Evolutionary conservation across 106 monocot genomes (phyloP).

Genomic region (Narthecium ossifragum): DNA sequence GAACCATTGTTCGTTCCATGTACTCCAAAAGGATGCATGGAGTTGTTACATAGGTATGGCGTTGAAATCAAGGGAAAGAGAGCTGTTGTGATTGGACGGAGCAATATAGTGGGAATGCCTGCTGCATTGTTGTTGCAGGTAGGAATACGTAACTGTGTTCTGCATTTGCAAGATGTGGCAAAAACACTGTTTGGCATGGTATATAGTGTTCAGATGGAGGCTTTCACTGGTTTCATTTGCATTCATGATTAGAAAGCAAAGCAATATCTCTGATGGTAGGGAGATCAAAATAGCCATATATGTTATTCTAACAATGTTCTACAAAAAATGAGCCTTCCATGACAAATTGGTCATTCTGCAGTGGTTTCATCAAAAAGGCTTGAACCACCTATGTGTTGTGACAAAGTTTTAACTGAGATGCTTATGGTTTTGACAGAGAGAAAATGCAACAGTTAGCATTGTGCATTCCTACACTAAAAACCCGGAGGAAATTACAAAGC

Average conservation of each 20-base stretch:
- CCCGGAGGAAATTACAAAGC: conserved; percentile 82
- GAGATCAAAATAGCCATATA: too few species aligned
- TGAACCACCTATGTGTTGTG: background rate
- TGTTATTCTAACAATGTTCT: background rate
- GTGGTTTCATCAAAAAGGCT: background rate
- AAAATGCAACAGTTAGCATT: conserved; percentile 82
- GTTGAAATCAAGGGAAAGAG: conserved; percentile 83
- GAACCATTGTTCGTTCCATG: conserved; percentile 92
- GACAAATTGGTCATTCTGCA: background rate
- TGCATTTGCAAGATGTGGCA: background rate
- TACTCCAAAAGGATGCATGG: conserved; percentile 98
- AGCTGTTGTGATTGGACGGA: conserved; percentile 91
- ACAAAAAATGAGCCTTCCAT: background rate
- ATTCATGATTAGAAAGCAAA: background rate
- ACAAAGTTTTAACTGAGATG: background rate
- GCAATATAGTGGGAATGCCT: conserved; percentile 98
- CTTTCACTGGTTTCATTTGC: background rate
- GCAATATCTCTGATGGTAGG: background rate
- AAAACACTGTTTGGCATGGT: background rate
- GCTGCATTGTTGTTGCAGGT: conserved; percentile 85
- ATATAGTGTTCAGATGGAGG: background rate
- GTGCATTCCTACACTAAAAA: conserved; percentile 84
- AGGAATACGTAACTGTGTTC: conserved; percentile 3
- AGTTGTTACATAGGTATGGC: conserved; percentile 58
- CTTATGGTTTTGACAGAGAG: conserved; percentile 37